Evolutionary conservation across 2,329 filamentous ascomycete species (phyloP).

Genomic region (Trichoderma guizhouense): DNA sequence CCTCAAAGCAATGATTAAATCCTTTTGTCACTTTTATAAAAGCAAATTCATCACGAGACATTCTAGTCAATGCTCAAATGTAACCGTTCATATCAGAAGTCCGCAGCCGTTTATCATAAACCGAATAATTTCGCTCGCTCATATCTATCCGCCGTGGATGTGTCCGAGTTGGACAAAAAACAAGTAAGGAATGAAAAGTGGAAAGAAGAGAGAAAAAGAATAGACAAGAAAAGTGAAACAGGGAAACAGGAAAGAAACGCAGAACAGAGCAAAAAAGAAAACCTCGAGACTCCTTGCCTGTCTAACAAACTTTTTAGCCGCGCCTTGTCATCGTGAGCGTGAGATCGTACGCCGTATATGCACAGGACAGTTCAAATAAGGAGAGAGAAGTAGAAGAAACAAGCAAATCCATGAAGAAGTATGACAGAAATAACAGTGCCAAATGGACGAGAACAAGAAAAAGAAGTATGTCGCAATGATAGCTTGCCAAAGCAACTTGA

Average conservation of each 20-base stretch:
- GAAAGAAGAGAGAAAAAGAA: background rate
- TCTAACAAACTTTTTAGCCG: background rate
- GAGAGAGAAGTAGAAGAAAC: background rate
- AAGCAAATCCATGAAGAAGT: background rate
- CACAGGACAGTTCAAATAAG: background rate
- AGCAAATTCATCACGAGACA: background rate
- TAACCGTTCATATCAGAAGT: background rate
- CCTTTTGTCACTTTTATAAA: background rate
- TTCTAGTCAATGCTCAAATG: background rate
- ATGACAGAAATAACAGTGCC: background rate
- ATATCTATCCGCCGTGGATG: background rate
- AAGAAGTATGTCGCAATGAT: background rate
- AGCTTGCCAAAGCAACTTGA: background rate
- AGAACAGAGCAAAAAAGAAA: background rate
- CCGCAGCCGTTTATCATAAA: background rate
- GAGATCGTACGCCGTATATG: background rate
- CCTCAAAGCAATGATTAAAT: background rate
- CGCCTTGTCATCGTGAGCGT: background rate
- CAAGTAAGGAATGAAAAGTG: background rate
- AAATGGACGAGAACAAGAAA: background rate
- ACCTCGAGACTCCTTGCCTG: background rate
- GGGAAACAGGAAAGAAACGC: background rate
- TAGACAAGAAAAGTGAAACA: background rate
- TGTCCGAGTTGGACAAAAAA: background rate
- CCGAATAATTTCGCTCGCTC: background rate